These are phyloP conservation scores for Rubia occidens DNA, from an alignment of 305 asterid species.

Conservation along the genomic window DNA sequence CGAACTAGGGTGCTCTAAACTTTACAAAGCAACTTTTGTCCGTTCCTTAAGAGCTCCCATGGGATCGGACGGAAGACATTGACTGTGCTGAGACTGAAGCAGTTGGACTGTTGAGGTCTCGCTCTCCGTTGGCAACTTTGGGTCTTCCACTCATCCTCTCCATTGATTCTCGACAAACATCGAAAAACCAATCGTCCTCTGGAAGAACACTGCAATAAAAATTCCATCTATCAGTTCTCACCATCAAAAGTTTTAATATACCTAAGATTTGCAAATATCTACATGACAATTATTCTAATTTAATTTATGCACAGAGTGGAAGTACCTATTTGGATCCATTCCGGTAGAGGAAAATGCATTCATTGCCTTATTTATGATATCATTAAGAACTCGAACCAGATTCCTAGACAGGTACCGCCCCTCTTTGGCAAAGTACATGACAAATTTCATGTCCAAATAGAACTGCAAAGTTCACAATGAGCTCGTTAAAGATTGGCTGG, in stretches of 20 bases:
- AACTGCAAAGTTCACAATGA: slow-evolving; percentile 47
- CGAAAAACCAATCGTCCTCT: slow-evolving; percentile 88
- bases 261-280: neutral
- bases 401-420: slow-evolving; percentile 95
- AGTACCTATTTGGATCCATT: slow-evolving; percentile 85
- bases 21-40: slow-evolving; percentile 30
- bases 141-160: slow-evolving; percentile 88
- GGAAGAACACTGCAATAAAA: slow-evolving; percentile 65
- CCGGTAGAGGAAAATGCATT: slow-evolving; percentile 76
- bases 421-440: slow-evolving; percentile 85
- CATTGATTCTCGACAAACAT: slow-evolving; percentile 72
- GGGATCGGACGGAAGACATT: slow-evolving; percentile 77
- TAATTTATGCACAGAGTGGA: neutral
- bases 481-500: neutral
- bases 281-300: neutral
- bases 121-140: slow-evolving; percentile 66
- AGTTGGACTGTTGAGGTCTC: slow-evolving; percentile 87
- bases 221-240: neutral
- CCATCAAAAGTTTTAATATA: neutral
- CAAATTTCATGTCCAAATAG: slow-evolving; percentile 94
- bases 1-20: slow-evolving; percentile 21
- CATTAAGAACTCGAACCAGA: slow-evolving; percentile 77
- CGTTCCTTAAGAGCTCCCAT: slow-evolving; percentile 63
- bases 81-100: slow-evolving; percentile 98
- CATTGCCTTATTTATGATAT: slow-evolving; percentile 71